These are phyloP conservation scores for Hordeum vulgare DNA, from an alignment of 176 grass and related monocot species.

Conservation along the genomic window MorexV3_pseudomolecules_assembly NC_058518.1:359988381-359988880, in stretches of 20 bases:
- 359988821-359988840: not conserved
- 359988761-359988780: not conserved
- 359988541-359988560: conserved; percentile 11
- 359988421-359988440: conserved; percentile 71
- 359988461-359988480: conserved; percentile 50
- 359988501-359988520: conserved; percentile 40
- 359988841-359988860: not conserved
- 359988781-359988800: not conserved
- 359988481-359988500: conserved; percentile 66
- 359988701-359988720: not conserved
- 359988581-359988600: conserved; percentile 80
- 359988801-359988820: not conserved
- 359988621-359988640: not conserved
- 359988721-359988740: not conserved
- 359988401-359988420: conserved; percentile 63
- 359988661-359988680: not conserved
- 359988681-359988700: not conserved
- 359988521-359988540: conserved; percentile 49
- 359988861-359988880: not conserved
- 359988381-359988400: conserved; percentile 45
- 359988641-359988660: not conserved
- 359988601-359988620: not conserved
- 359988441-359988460: conserved; percentile 84
- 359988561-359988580: conserved; percentile 38
- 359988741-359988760: not conserved